Evolutionary conservation across 257 asterid species (phyloP).

Genomic region (Capsicum pubescens): DNA sequence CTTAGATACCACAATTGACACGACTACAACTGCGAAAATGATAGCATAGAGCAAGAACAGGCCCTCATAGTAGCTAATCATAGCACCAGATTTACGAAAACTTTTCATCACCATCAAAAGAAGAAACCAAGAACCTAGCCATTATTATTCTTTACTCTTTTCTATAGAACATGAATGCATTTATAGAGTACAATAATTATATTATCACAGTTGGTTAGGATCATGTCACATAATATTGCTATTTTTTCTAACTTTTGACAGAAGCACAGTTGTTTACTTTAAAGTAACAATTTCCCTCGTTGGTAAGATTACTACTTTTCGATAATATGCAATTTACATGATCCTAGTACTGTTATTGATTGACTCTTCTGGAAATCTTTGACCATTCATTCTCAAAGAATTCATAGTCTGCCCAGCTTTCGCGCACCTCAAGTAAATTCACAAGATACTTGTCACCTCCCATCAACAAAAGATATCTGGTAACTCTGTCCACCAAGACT

Average conservation of each 20-base stretch:
- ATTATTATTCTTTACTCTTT: background rate
- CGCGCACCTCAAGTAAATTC: background rate
- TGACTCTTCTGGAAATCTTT: background rate
- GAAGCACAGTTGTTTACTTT: background rate
- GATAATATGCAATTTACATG: background rate
- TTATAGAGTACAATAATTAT: background rate
- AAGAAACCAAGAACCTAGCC: slow-evolving; percentile 27
- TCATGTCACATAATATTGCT: background rate
- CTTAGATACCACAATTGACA: background rate
- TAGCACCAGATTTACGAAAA: background rate
- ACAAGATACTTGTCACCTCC: no score
- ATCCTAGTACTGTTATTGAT: background rate
- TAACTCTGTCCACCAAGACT: no score
- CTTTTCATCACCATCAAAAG: background rate
- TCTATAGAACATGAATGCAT: background rate
- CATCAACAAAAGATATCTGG: no score
- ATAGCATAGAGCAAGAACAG: background rate
- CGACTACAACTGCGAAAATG: background rate
- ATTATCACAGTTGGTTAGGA: background rate
- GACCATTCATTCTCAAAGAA: background rate
- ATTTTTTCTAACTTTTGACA: background rate
- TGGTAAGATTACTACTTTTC: background rate
- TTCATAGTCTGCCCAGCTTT: background rate
- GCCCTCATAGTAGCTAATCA: background rate
- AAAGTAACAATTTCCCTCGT: background rate